Percentiles rank a stretch among this genome's conserved stretches.
Conservation (phyloP, 78 protist species). For the Isochrysis galbana region DNA sequence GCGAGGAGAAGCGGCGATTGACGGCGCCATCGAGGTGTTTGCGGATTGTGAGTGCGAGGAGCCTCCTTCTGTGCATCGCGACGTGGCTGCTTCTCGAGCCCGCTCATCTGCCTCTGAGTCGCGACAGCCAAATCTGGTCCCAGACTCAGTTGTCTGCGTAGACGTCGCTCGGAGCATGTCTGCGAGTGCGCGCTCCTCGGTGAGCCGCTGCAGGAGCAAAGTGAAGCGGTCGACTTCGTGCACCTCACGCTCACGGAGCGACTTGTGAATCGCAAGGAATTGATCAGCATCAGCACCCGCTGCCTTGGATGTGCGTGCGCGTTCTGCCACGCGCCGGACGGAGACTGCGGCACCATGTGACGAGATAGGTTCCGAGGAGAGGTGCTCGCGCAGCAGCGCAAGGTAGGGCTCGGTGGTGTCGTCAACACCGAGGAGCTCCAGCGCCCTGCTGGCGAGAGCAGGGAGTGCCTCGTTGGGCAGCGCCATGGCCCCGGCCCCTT, state of each 20-base stretch:
- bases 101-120: too few species aligned
- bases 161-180: neutral
- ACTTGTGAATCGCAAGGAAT: neutral
- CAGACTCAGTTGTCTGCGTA: too few species aligned
- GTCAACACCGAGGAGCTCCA: neutral
- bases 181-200: neutral
- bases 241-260: neutral
- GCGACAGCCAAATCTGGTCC: too few species aligned
- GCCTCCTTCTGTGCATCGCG: too few species aligned
- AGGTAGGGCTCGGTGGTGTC: neutral
- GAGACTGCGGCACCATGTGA: neutral
- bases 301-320: neutral
- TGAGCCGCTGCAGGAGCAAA: neutral
- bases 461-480: too few species aligned
- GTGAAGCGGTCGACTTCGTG: neutral
- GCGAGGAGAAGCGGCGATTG: too few species aligned
- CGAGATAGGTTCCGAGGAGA: neutral
- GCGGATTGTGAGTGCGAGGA: too few species aligned
- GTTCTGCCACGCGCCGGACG: neutral
- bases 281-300: neutral
- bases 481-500: too few species aligned
- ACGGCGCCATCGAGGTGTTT: too few species aligned
- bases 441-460: neutral
- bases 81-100: too few species aligned
- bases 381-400: neutral